These are phyloP conservation scores for Fomitopsis palustris DNA, from an alignment of 1,284 basidiomycete genomes.

Conservation along the genomic window DNA sequence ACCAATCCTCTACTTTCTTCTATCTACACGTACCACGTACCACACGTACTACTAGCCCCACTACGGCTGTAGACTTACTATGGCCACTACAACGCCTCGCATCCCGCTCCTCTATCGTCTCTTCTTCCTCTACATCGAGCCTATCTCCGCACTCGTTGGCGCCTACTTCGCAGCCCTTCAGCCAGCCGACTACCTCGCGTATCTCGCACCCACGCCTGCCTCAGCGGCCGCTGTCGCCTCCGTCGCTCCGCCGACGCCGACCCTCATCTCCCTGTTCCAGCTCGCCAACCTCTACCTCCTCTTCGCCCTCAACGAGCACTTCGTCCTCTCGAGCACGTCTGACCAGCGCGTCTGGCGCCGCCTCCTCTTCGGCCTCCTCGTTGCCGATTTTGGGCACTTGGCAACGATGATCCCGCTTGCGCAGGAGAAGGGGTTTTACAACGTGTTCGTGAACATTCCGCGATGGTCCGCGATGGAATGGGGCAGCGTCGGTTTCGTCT, in stretches of 20 bases:
- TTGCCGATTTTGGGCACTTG: constrained; percentile 47
- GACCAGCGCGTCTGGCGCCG: constrained; percentile 40
- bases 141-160: constrained; percentile 45
- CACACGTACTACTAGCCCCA: not conserved
- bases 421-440: constrained; percentile 36
- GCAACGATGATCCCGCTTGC: constrained; percentile 44
- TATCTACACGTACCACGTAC: not conserved
- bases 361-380: constrained; percentile 40
- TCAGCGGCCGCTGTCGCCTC: constrained; percentile 10
- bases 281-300: constrained; percentile 50
- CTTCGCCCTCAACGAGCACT: constrained; percentile 50
- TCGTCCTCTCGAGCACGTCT: constrained; percentile 43
- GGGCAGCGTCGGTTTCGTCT: constrained; percentile 54
- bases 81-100: not conserved
- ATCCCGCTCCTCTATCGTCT: constrained; percentile 32
- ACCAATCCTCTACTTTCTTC: not conserved
- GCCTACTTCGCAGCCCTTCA: constrained; percentile 43
- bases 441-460: constrained; percentile 29
- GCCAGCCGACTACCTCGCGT: constrained; percentile 40
- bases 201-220: constrained; percentile 26
- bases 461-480: constrained; percentile 52
- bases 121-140: constrained; percentile 52
- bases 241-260: constrained; percentile 30
- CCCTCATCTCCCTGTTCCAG: constrained; percentile 40
- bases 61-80: not conserved